Base-by-base conservation (phyloP, 768 basidiomycete genomes). In the Cantharellus anzutake region DNA sequence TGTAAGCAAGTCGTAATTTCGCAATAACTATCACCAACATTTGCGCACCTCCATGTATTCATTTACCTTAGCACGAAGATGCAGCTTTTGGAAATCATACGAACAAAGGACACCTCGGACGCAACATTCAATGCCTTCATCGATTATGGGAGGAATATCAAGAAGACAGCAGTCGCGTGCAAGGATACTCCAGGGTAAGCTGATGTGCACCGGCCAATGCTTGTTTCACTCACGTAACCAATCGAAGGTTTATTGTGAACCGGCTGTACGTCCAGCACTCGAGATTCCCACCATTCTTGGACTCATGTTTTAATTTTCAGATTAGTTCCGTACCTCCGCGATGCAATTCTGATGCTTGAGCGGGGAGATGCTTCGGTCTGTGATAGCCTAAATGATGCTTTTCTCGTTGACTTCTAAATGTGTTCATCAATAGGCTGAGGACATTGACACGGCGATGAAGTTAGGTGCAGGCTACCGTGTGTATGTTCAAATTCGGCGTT, bases 401-500 rank as follows among this genome's bases (percentile, higher is more conserved):
- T 5, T 57, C 37, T 57, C 37, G 14, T 42, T 38, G 5, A 57
- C 35, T 38, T 5, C 42, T 57, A 14, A 5, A 14, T 38, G 14
- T 7, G 5, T 14, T 41, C 38, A 42, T 55, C 11, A 5, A 57
- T 42, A 57, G 56, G 38, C 70, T 0, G 66, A 70, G 56, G 72
- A 74, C 63, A 66, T 74, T 52, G 73, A 75, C 63, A 66, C 65
- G n/a, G 73, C 73, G 11, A 74, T 75, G 74, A 71, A 73, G 63
- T 66, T 74, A 2, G 74, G 74, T 0, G 73, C 73, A 1, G 73
- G 74, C 11, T 37, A 55, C 38, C 52, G 52, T 55, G 52, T 7
- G 52, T 55, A 20, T 41, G 50, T 4, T 41, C 42, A 51, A 48
- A n/a, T 48, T 55, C 59, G 51, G 50, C 44, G 20, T 29, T 29